A percentile compares a stretch with the other conserved stretches of the same genome.
Conservation (phyloP, 495 filamentous ascomycete species). For the Neurospora hispaniola region DNA sequence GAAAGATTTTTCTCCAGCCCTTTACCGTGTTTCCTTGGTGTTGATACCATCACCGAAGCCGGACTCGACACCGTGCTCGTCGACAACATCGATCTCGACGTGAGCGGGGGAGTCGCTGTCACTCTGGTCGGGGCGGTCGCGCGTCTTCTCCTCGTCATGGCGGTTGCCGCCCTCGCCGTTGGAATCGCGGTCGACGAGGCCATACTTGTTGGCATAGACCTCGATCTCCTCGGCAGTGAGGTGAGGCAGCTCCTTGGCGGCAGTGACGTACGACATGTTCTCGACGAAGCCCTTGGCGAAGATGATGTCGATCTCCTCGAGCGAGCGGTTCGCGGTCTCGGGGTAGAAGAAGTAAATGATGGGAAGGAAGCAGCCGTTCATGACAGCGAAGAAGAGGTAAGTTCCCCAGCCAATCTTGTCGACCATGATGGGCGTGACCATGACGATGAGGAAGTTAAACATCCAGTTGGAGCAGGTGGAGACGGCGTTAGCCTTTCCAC, state of each 20-base stretch:
- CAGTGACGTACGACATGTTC: slow-evolving; percentile 64
- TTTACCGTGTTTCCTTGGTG: background rate
- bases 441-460: slow-evolving; percentile 72
- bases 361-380: slow-evolving; percentile 63
- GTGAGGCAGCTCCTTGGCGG: slow-evolving; percentile 57
- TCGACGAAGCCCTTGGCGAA: slow-evolving; percentile 68
- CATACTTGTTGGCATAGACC: slow-evolving; percentile 49
- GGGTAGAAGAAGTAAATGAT: slow-evolving; percentile 71
- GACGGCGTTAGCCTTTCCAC: slow-evolving; percentile 65
- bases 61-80: slow-evolving; percentile 8
- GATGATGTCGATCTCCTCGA: slow-evolving; percentile 75
- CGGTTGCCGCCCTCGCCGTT: background rate
- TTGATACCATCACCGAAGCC: slow-evolving; percentile 5
- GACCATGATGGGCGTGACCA: slow-evolving; percentile 71
- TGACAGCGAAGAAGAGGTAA: slow-evolving; percentile 66
- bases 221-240: slow-evolving; percentile 55
- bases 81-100: background rate
- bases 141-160: slow-evolving; percentile 6
- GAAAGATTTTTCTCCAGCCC: background rate
- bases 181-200: slow-evolving; percentile 27
- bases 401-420: slow-evolving; percentile 59
- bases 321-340: slow-evolving; percentile 55
- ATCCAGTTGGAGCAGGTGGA: slow-evolving; percentile 72
- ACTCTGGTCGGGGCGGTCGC: background rate
- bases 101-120: background rate